Base-by-base conservation (phyloP, 2,329 filamentous ascomycete genomes). In the Colletotrichum sp. region DNA sequence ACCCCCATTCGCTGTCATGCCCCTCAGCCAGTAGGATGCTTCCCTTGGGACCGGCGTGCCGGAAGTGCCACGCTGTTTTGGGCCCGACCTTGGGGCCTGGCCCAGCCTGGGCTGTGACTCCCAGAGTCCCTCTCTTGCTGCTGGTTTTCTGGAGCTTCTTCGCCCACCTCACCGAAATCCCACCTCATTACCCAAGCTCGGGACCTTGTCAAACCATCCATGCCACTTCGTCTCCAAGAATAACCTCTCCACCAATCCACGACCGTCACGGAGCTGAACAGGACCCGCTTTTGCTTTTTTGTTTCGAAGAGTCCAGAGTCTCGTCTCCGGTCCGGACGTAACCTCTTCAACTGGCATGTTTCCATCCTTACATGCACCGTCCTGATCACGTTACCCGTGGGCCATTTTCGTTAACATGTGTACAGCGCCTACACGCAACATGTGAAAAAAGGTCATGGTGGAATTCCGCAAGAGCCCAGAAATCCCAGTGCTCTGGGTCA, bases 1-100 rank as follows among this genome's bases (percentile, higher is more conserved):
- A 61, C 32, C 24, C 43, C 61, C 57, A 34, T 64, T 28, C 7
- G 32, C 16, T 36, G 28, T 65, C 59, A 52, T 21, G 43, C 43
- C 43, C 43, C n/a, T 52, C 69, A 32, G 59, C 74, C 74, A 76
- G 70, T 76, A 74, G 74, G 74, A 65, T 74, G 24, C 32, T 48
- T 55, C 52, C 70, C 59, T 69, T 64, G 60, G 24, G 13, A 48
- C 70, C 70, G 64, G 70, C 70, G 48, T 52, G 24, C 64, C 68
- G 64, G 57, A 72, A 64, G 57, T 73, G 57, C 64, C 39, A 76
- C 70, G 74, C 65, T 76, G 64, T 21, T 65, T 75, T 65, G 43
- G 69, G 57, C 57, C 72, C 39, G n/a, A 52, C 43, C 36, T 57
- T 61, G 64, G 64, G 57, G 64, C 59, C 74, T 69, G 34, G 74